These are phyloP conservation scores for Orbilia quercus DNA, from an alignment of 2,329 filamentous ascomycete species.

Conservation along the genomic window DNA sequence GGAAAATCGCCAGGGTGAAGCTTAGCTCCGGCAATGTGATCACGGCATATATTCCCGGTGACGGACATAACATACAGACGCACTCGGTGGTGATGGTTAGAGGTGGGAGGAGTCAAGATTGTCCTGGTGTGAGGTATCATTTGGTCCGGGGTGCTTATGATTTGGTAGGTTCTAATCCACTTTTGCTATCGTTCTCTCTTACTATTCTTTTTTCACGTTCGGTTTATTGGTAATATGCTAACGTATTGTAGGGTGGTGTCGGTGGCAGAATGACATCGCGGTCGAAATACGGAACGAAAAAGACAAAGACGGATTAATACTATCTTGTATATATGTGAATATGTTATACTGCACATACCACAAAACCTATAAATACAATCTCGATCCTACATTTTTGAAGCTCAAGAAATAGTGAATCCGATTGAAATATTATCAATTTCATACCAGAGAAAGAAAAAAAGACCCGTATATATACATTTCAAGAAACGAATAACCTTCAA, in stretches of 20 bases:
- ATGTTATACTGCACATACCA: not conserved
- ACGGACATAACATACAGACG: constrained; percentile 99
- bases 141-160: constrained; percentile 90
- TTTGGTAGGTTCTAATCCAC: constrained; percentile 80
- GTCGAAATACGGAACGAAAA: constrained; percentile 99
- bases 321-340: not conserved
- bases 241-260: constrained; percentile 80
- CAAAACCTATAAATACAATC: not conserved
- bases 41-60: constrained; percentile 93
- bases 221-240: constrained; percentile 23
- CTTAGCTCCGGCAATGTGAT: constrained; percentile 87
- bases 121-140: constrained; percentile 96
- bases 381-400: not conserved
- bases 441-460: constrained; percentile 1
- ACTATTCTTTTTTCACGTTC: not conserved
- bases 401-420: too few relatives aligned
- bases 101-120: constrained; percentile 93
- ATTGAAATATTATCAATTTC: too few relatives aligned
- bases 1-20: constrained; percentile 92
- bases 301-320: constrained; percentile 78
- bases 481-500: not conserved
- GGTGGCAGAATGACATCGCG: constrained; percentile 82
- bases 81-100: constrained; percentile 97
- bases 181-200: not conserved
- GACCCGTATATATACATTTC: constrained; percentile 15